Base-by-base conservation (phyloP, 352 stramenopile genomes). In the Pythium periplocum region DNA sequence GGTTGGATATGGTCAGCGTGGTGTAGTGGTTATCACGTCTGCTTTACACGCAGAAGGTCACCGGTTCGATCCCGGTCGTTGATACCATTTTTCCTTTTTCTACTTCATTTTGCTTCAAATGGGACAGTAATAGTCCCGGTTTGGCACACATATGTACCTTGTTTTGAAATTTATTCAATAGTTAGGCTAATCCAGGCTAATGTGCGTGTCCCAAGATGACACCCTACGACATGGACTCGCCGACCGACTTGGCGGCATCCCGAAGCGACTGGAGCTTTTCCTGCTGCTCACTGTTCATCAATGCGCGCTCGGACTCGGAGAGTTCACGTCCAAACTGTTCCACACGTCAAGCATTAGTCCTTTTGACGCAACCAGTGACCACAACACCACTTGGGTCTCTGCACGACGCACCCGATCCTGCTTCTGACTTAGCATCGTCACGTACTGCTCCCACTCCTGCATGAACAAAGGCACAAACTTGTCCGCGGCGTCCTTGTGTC, bases 391-490 rank as follows among this genome's bases (percentile, higher is more conserved):
- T 26, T 26, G 17, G 17, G 17, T 26, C 17, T 26, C 17, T n/a
- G 34, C 8, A n/a, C n/a, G 10, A 62, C 71, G 26, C 39, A 82
- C 68, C 50, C 68, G 66, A 48, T 88, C 64, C 37, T 78, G 46
- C 61, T 86, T 79, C 33, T 72, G 55, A 8, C 33, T 51, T 64
- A 93, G 73, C 55, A 73, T 58, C 33, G 53, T 50, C 40, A 68
- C 77, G 57, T 94, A 94, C 59, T 87, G 58, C 50, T 86, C 63
- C 84, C 84, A 94, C 59, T 94, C 84, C 34, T 58, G 64, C 57
- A 93, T 45, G 46, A 94, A 94, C 31, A 75, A 69, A 61, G 72
- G 66, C 45, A 94, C 78, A 50, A 90, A 94, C 61, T 92, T 86
- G 45, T 69, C 48, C 47, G 76, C 71, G 4, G 80, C 82, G 47